A percentile compares a stretch with the other conserved stretches of the same genome.
phyloP scores from a whole-genome alignment of 305 asterid genomes.

The Fraxinus velutina region DNA sequence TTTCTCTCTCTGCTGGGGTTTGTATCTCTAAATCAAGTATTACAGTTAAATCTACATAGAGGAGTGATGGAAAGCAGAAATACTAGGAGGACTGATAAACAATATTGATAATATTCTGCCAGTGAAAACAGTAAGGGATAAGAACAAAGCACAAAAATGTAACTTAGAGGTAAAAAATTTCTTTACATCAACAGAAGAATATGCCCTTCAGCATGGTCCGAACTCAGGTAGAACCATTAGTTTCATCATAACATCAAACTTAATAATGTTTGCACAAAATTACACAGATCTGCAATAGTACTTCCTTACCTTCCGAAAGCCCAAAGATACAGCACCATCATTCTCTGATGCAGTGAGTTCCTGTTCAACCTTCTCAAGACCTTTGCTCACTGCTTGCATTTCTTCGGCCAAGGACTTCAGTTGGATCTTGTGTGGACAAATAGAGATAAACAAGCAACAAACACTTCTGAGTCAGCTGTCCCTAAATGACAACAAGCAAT shows the following conservation, averaged over 20 bases:
- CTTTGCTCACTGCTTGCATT: conserved; percentile 98
- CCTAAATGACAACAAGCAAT: neutral
- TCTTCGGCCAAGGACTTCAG: conserved; percentile 95
- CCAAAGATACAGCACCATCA: conserved; percentile 81
- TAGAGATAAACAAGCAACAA: conserved; percentile 28
- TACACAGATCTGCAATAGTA: neutral
- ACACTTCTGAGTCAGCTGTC: neutral
- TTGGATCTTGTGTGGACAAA: conserved; percentile 59
- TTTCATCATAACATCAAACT: neutral
- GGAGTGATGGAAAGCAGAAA: neutral
- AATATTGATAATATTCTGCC: neutral
- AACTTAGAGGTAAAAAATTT: neutral
- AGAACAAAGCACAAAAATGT: neutral
- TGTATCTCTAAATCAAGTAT: neutral
- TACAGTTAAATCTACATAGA: neutral
- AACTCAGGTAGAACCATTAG: neutral
- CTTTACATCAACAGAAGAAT: neutral
- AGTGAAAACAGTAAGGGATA: neutral
- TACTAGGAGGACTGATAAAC: neutral
- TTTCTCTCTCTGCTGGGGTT: neutral
- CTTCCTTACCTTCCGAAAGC: conserved; percentile 74
- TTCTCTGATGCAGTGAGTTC: conserved; percentile 83
- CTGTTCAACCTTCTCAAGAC: conserved; percentile 96
- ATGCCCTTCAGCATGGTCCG: neutral
- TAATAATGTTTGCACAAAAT: neutral